Percentiles rank a stretch among this genome's conserved stretches.
phyloP scores from a whole-genome alignment of 1,284 basidiomycete genomes.

The Mycena citricolor region DNA sequence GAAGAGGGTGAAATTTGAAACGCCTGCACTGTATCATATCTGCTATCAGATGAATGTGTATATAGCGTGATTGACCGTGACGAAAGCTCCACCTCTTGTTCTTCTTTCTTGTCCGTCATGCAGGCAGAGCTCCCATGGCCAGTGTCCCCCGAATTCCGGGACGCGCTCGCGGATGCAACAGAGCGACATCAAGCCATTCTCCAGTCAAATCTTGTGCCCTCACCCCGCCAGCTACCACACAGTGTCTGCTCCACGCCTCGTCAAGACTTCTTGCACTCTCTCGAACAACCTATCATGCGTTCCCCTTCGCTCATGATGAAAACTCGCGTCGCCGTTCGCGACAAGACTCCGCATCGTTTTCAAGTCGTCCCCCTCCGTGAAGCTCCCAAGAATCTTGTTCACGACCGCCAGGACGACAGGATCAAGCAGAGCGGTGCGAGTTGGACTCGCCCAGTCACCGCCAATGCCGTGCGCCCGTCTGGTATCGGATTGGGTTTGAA shows the following conservation, averaged over 20 bases:
- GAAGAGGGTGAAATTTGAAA: slow-evolving; percentile 79
- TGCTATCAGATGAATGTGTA: too few relatives aligned
- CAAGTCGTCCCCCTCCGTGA: slow-evolving; percentile 42
- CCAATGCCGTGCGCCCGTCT: slow-evolving; percentile 13
- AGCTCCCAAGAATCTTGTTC: slow-evolving; percentile 17
- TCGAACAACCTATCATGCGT: slow-evolving; percentile 7
- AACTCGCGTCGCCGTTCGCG: slow-evolving; percentile 43
- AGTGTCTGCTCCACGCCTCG: slow-evolving; percentile 46
- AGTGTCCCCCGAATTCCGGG: slow-evolving; percentile 22
- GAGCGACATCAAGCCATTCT: slow-evolving; percentile 18
- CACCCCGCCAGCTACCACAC: slow-evolving; percentile 39
- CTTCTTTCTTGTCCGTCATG: slow-evolving; percentile 14
- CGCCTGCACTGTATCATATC: not conserved
- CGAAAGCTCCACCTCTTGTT: too few relatives aligned
- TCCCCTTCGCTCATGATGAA: slow-evolving; percentile 36
- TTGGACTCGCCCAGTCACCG: slow-evolving; percentile 16
- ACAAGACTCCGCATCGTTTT: slow-evolving; percentile 41
- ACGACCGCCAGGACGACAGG: not conserved
- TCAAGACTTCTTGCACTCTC: slow-evolving; percentile 40
- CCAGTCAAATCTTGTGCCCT: slow-evolving; percentile 28
- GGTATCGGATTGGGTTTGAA: slow-evolving; percentile 19
- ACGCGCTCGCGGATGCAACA: slow-evolving; percentile 20
- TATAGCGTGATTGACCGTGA: too few relatives aligned
- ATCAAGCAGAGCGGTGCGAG: slow-evolving; percentile 5
- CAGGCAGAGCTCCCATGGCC: slow-evolving; percentile 18